Base-by-base conservation (phyloP, 768 basidiomycete species). In the Phylloporus sp. region DNA sequence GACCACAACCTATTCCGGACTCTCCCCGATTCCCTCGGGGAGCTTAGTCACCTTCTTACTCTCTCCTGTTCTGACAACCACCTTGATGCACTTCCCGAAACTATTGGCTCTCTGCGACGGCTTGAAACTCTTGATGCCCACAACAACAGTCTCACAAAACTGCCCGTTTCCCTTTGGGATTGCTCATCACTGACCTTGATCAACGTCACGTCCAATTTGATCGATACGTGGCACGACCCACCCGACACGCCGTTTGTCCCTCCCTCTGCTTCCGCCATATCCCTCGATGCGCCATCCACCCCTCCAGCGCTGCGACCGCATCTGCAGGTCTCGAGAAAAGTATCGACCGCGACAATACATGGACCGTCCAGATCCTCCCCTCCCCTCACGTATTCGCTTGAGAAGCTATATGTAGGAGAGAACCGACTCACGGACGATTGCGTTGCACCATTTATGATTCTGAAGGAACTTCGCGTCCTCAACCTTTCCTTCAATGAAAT, bases 401-500 rank as follows among this genome's bases (percentile, higher is more conserved):
- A 88, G 63, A 75, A 80, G 55, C 79, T 98, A 4, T 94, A 88
- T 63, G 78, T 98, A 2, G 92, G 90, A 52, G 94, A 99, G 75
- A 99, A 98, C 69, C 77, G 76, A 27, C 75, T 97, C 18, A 82
- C 81, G 10, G 89, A 95, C 61, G 90, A 95, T 38, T 77, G 80
- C 10, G 78, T 97, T 26, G 82, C 81, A 18, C 80, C 84, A 0
- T 70, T 97, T 26, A 86, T 84, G 61, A 74, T 89, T 35, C 76
- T 97, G 60, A 80, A 81, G 53, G 84, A 88, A 57, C 79, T 99
- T 11, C 77, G 74, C 2, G 83, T 91, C 2, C 80, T 99, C 52
- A 98, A 98, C 59, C 75, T 98, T 18, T 91, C 90, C 24, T 98
- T 97, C 75, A 99, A 99, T 69, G 84, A 92, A 49, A 87, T 99